These are phyloP conservation scores for Forsythia viridissima DNA, from an alignment of 257 asterid genomes.

Conservation along the genomic window DNA sequence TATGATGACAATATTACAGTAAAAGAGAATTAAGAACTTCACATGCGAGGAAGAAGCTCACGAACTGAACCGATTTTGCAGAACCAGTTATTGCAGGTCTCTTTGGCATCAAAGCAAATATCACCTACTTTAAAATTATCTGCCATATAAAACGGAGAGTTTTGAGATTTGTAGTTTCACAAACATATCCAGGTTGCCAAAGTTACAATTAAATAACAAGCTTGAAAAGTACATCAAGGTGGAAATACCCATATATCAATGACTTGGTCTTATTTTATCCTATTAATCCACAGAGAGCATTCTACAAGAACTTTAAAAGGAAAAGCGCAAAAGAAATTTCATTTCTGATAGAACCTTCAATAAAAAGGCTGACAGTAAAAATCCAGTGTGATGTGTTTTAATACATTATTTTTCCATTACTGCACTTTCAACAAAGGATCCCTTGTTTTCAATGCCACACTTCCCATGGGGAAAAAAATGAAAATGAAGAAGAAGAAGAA, in stretches of 20 bases:
- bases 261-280: not conserved
- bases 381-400: not conserved
- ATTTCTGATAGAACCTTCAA: not conserved
- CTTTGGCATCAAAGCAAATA: slow-evolving; percentile 76
- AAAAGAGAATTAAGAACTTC: slow-evolving; percentile 36
- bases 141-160: slow-evolving; percentile 36
- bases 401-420: slow-evolving; percentile 4
- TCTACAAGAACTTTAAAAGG: not conserved
- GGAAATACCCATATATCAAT: not conserved
- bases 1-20: slow-evolving; percentile 11
- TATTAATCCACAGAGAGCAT: not conserved
- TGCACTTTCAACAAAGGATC: not conserved
- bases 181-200: slow-evolving; percentile 22
- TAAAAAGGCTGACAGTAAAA: not conserved
- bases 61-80: slow-evolving; percentile 71
- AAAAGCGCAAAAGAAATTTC: not conserved
- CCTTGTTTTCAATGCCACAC: not conserved
- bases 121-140: slow-evolving; percentile 58
- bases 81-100: slow-evolving; percentile 92
- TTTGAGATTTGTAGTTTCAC: slow-evolving; percentile 18
- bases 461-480: not conserved
- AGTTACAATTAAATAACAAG: slow-evolving; percentile 20
- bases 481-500: not conserved
- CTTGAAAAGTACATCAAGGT: slow-evolving; percentile 11
- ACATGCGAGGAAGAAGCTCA: slow-evolving; percentile 93